Evolutionary conservation across 345 rosid genomes (phyloP).

Genomic region (Brassica juncea): DNA sequence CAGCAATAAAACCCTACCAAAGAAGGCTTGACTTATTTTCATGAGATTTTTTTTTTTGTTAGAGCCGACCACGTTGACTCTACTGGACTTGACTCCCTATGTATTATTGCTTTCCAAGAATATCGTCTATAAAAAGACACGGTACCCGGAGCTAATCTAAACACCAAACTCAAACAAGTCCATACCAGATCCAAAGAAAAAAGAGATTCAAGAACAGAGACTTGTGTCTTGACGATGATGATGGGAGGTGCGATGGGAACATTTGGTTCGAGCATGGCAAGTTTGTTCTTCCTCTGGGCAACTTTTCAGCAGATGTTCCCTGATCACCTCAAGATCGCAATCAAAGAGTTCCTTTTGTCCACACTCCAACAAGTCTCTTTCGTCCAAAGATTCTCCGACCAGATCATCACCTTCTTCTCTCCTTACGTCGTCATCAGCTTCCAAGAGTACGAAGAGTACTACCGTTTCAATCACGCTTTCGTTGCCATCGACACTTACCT

Average conservation of each 20-base stretch:
- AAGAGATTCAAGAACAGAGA: neutral
- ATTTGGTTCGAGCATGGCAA: constrained; percentile 38
- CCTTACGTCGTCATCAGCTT: constrained; percentile 57
- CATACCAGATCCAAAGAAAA: neutral
- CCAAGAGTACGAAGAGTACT: constrained; percentile 51
- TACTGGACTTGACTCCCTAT: neutral
- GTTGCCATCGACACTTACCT: constrained; percentile 53
- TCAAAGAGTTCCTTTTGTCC: constrained; percentile 25
- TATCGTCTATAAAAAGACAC: constrained; percentile 11
- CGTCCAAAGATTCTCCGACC: constrained; percentile 41
- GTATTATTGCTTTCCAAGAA: neutral
- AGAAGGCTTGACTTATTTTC: neutral
- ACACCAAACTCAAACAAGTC: constrained; percentile 9
- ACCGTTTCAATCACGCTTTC: constrained; percentile 50
- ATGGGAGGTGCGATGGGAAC: constrained; percentile 19
- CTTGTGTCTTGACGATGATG: neutral
- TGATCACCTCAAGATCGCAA: constrained; percentile 38
- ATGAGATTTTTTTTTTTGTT: neutral
- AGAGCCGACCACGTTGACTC: constrained; percentile 2
- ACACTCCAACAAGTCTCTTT: constrained; percentile 25
- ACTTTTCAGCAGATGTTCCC: constrained; percentile 51
- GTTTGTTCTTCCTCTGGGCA: constrained; percentile 52
- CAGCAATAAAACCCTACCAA: neutral
- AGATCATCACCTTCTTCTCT: constrained; percentile 32
- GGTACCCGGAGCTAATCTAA: neutral